A percentile compares a stretch with the other conserved stretches of the same genome.
phyloP scores from a whole-genome alignment of 805 yeast genomes.

The Kazachstania africana region DNA sequence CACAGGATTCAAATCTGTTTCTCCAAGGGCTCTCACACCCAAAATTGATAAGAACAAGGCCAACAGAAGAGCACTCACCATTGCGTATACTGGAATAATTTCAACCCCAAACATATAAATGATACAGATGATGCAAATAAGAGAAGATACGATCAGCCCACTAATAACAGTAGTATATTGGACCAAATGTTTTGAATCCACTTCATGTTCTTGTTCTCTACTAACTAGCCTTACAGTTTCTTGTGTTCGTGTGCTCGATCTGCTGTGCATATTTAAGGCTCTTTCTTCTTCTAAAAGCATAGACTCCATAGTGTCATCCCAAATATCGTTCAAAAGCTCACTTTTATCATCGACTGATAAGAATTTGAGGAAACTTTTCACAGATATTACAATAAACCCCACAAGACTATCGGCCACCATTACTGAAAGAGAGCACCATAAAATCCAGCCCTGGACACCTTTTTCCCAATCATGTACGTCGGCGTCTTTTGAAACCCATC shows the following conservation, averaged over 20 bases:
- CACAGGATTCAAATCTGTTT: conserved; percentile 93
- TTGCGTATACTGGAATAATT: conserved; percentile 59
- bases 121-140: conserved; percentile 56
- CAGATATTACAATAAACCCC: conserved; percentile 54
- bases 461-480: conserved; percentile 72
- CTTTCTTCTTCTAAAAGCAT: conserved; percentile 24
- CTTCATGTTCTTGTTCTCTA: conserved; percentile 27
- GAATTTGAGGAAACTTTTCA: conserved; percentile 30
- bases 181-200: conserved; percentile 38
- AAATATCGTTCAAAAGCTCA: conserved; percentile 11
- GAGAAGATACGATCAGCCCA: conserved; percentile 57
- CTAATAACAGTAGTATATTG: conserved; percentile 34
- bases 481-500: conserved; percentile 85
- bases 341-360: conserved; percentile 17
- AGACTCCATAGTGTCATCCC: conserved; percentile 23
- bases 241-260: conserved; percentile 7
- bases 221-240: conserved; percentile 23
- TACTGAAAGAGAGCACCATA: conserved; percentile 86
- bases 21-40: conserved; percentile 91
- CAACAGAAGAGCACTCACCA: conserved; percentile 53
- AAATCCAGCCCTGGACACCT: conserved; percentile 95
- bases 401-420: conserved; percentile 90
- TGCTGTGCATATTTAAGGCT: conserved; percentile 14
- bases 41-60: conserved; percentile 73
- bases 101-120: conserved; percentile 52